A percentile compares a stretch with the other conserved stretches of the same genome.
Evolutionary conservation across 305 asterid species (phyloP).

Genomic region (Fraxinus sp.): DNA sequence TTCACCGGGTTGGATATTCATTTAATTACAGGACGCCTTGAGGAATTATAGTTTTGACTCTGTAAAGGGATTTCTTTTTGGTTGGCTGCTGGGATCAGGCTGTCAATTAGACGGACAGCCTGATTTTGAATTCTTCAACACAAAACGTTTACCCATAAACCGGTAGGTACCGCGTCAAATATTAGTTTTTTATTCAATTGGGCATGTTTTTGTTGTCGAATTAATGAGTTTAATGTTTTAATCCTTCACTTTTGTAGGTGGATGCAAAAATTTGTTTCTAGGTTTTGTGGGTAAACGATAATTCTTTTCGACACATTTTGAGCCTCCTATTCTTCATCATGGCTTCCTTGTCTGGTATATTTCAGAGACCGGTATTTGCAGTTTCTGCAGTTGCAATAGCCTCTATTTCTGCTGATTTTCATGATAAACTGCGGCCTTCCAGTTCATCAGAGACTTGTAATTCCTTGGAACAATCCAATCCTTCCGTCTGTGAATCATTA

Average conservation of each 20-base stretch:
- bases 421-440: slow-evolving; percentile 48
- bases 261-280: slow-evolving; percentile 20
- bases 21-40: slow-evolving; percentile 28
- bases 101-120: slow-evolving; percentile 43
- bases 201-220: not conserved
- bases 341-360: slow-evolving; percentile 72
- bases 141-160: not conserved
- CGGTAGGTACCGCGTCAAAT: not conserved
- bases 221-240: not conserved
- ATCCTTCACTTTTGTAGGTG: slow-evolving; percentile 32
- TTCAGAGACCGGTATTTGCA: slow-evolving; percentile 80
- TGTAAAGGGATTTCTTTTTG: not conserved
- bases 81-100: slow-evolving; percentile 34
- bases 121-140: slow-evolving; percentile 19
- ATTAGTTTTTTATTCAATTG: not conserved
- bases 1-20: not conserved
- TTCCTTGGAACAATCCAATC: slow-evolving; percentile 47
- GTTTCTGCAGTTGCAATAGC: slow-evolving; percentile 82
- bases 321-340: slow-evolving; percentile 26
- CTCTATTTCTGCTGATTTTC: slow-evolving; percentile 73
- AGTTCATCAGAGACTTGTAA: slow-evolving; percentile 40
- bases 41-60: slow-evolving; percentile 27
- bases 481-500: slow-evolving; percentile 33
- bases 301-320: not conserved
- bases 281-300: slow-evolving; percentile 19